Evolutionary conservation across 2,329 filamentous ascomycete genomes (phyloP).

Genomic region (Corniculantispora saksenae): DNA sequence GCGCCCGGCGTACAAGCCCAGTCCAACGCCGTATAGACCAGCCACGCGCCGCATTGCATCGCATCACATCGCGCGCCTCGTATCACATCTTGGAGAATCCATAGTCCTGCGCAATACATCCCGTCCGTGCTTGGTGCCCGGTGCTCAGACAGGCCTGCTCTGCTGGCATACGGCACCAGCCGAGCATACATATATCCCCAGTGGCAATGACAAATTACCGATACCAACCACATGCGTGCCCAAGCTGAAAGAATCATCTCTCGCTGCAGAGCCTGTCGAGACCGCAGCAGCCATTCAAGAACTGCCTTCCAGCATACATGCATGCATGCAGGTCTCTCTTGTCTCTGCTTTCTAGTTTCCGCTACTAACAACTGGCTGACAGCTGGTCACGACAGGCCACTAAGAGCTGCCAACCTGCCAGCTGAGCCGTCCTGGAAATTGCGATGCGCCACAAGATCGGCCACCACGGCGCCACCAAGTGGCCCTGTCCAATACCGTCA

Average conservation of each 20-base stretch:
- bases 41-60: not conserved
- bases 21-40: not conserved
- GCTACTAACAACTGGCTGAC: not conserved
- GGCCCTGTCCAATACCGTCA: slow-evolving; percentile 9
- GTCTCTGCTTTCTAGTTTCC: not conserved
- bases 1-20: not conserved
- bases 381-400: not conserved
- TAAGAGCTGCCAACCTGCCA: slow-evolving; percentile 8
- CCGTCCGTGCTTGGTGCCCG: slow-evolving; percentile 9
- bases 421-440: slow-evolving; percentile 14
- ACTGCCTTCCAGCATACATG: not conserved
- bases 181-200: not conserved
- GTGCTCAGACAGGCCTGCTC: slow-evolving; percentile 8
- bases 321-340: not conserved
- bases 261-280: not conserved
- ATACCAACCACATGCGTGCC: too few relatives aligned
- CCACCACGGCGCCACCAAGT: not conserved
- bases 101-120: slow-evolving; percentile 4
- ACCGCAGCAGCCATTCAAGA: not conserved
- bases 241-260: too few relatives aligned
- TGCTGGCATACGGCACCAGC: not conserved
- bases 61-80: not conserved
- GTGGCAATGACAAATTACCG: not conserved
- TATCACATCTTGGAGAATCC: slow-evolving; percentile 9
- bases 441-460: slow-evolving; percentile 20